phyloP scores from a whole-genome alignment of 1,284 basidiomycete genomes.

The Naganishia liquefaciens region DNA sequence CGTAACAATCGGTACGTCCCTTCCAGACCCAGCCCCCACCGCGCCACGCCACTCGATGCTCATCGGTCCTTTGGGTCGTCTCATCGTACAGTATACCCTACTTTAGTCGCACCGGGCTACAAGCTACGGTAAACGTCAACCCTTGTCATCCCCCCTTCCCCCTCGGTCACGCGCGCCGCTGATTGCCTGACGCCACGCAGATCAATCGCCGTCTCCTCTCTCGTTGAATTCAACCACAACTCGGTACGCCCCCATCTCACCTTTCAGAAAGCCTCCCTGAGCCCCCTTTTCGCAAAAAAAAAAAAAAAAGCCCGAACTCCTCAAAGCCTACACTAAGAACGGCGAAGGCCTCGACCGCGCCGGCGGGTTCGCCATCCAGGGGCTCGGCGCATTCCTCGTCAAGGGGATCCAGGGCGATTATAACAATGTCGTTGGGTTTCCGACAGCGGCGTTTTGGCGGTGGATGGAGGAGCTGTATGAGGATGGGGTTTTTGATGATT shows the following conservation, averaged over 20 bases:
- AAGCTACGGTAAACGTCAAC: constrained; percentile 66
- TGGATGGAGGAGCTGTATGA: constrained; percentile 51
- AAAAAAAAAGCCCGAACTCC: constrained; percentile 56
- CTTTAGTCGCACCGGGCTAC: constrained; percentile 81
- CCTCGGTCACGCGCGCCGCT: no score
- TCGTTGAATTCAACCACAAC: constrained; percentile 78
- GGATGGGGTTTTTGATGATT: constrained; percentile 50
- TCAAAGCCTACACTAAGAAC: constrained; percentile 82
- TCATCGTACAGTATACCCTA: constrained; percentile 67
- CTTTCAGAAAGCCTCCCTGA: background rate
- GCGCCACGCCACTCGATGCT: no score
- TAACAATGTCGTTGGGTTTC: constrained; percentile 80
- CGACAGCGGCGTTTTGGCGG: constrained; percentile 50
- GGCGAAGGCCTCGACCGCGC: constrained; percentile 89
- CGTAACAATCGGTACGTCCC: constrained; percentile 67
- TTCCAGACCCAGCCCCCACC: no score
- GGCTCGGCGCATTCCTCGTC: constrained; percentile 75
- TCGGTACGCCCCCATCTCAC: constrained; percentile 52
- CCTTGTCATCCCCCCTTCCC: background rate
- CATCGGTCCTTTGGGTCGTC: constrained; percentile 21
- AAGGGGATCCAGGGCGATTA: constrained; percentile 87
- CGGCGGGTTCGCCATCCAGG: constrained; percentile 94
- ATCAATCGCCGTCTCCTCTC: constrained; percentile 77
- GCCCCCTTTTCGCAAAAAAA: no score
- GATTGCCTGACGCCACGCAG: constrained; percentile 55